Evolutionary conservation across 208 protist species (phyloP).

Genomic region (Trypanosoma platydactyli): DNA sequence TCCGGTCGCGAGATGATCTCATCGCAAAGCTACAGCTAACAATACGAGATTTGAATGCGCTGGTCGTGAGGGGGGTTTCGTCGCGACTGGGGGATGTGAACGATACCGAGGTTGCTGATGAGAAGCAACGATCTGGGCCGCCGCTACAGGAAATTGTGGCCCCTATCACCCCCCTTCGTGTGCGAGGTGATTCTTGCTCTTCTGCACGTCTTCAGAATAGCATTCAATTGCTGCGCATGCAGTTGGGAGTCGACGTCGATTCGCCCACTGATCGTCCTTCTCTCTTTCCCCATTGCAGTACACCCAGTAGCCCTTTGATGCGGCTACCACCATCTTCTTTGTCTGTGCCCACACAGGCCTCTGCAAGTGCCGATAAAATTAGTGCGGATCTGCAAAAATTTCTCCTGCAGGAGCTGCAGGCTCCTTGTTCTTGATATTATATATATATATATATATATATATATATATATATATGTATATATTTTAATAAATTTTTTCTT

Average conservation of each 20-base stretch:
- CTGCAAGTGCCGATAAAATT: background rate
- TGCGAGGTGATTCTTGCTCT: background rate
- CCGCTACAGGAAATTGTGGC: background rate
- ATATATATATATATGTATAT: conserved; percentile 1
- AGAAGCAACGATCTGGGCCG: background rate
- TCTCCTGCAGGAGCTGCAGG: conserved; percentile 16
- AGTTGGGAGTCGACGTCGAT: background rate
- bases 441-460: background rate
- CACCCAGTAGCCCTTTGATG: background rate
- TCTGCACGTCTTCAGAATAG: conserved; percentile 4
- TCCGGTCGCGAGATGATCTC: conserved; percentile 12
- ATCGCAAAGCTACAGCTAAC: conserved; percentile 10
- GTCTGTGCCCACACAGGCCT: background rate
- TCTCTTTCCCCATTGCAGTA: background rate
- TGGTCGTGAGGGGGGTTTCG: background rate
- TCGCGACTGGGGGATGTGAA: background rate
- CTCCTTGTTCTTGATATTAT: conserved; percentile 5
- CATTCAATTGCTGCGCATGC: conserved; percentile 5
- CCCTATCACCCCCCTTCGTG: background rate
- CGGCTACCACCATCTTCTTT: background rate
- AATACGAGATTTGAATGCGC: conserved; percentile 10
- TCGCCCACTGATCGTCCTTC: background rate
- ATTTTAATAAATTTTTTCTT: conserved; percentile 13
- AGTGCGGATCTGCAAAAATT: conserved; percentile 16
- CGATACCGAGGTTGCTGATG: background rate